These are phyloP conservation scores for Trametes cubensis DNA, from an alignment of 768 basidiomycete genomes.

Conservation along the genomic window DNA sequence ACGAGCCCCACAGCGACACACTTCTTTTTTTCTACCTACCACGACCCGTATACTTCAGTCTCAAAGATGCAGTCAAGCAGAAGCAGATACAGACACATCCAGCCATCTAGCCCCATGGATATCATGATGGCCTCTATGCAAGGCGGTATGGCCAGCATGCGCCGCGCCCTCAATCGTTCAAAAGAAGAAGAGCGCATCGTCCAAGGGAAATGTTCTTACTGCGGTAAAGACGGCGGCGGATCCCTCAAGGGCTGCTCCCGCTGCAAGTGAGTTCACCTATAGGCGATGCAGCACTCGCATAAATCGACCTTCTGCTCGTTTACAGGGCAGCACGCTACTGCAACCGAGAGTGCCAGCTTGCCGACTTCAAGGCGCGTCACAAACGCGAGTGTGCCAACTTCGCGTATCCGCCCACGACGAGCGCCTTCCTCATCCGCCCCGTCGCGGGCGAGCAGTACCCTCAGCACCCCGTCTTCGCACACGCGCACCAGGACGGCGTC, in stretches of 20 bases:
- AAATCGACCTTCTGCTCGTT: no score
- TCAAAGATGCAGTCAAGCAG: constrained; percentile 6
- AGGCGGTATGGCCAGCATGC: constrained; percentile 6
- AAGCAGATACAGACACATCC: constrained; percentile 8
- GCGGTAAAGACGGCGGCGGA: background rate
- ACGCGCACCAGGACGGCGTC: constrained; percentile 7
- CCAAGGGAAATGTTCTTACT: constrained; percentile 1
- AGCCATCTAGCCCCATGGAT: constrained; percentile 5
- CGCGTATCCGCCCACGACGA: constrained; percentile 6
- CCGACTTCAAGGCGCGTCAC: constrained; percentile 10
- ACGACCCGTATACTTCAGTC: background rate
- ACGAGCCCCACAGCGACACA: no score
- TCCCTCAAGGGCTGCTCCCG: constrained; percentile 11
- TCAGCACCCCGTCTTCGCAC: constrained; percentile 7
- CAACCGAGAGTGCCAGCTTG: constrained; percentile 8
- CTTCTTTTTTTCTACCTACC: background rate
- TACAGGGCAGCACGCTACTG: constrained; percentile 10
- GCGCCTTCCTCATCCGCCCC: constrained; percentile 4
- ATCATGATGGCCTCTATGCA: constrained; percentile 7
- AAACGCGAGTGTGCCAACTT: constrained; percentile 17
- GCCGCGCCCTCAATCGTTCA: background rate
- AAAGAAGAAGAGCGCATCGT: background rate
- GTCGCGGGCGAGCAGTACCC: background rate
- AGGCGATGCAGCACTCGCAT: no score
- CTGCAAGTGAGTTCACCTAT: constrained; percentile 6